phyloP scores from a whole-genome alignment of 306 rosid genomes.

The Abrus pulchellus region DNA sequence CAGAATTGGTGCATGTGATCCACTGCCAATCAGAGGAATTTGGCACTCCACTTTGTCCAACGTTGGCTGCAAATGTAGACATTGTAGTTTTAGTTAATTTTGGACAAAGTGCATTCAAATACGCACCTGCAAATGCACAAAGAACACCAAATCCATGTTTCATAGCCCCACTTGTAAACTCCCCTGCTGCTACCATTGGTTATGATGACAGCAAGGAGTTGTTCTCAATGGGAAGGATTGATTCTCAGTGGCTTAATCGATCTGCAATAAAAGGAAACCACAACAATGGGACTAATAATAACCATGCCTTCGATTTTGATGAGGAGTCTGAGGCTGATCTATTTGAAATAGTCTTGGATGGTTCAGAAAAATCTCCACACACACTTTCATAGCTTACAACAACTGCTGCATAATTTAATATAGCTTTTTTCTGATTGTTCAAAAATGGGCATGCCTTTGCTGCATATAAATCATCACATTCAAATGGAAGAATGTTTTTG shows the following conservation, averaged over 20 bases:
- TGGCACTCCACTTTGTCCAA: conserved; percentile 74
- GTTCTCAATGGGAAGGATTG: conserved; percentile 92
- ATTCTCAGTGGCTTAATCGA: conserved; percentile 72
- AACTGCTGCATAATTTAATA: neutral
- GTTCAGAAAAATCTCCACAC: conserved; percentile 44
- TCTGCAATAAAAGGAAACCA: conserved; percentile 55
- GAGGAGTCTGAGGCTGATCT: conserved; percentile 60
- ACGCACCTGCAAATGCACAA: conserved; percentile 80
- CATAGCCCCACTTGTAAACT: conserved; percentile 59
- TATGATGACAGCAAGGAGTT: conserved; percentile 92
- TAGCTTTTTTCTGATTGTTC: neutral
- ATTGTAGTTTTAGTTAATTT: conserved; percentile 73
- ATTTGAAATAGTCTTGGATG: conserved; percentile 63
- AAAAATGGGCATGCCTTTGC: conserved; percentile 13
- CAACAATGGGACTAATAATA: conserved; percentile 17
- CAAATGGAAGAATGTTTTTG: conserved; percentile 15
- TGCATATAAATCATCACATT: conserved; percentile 17
- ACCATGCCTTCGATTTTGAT: conserved; percentile 42
- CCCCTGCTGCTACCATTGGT: conserved; percentile 56
- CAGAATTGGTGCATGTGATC: conserved; percentile 77
- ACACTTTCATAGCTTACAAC: conserved; percentile 20
- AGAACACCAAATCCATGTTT: conserved; percentile 95
- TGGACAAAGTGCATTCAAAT: conserved; percentile 85
- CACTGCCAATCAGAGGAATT: conserved; percentile 83
- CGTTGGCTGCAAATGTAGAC: conserved; percentile 69